Percentiles rank a stretch among this genome's conserved stretches.
These are phyloP conservation scores for Globisporangium middletonii DNA, from an alignment of 352 stramenopile species.

Conservation along the genomic window DNA sequence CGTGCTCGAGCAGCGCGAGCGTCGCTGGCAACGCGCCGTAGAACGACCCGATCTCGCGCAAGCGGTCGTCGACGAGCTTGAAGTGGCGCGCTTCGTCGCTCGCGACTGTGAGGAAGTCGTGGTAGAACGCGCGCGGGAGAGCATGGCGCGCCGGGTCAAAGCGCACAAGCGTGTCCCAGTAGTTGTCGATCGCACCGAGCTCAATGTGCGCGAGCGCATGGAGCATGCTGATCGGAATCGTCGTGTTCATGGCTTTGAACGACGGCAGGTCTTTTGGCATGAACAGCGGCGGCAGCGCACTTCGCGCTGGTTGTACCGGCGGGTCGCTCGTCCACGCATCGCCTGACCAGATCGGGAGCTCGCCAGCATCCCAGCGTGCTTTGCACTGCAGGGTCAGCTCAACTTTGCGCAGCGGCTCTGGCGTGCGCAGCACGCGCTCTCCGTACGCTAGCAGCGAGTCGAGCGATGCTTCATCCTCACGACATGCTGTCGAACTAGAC, in stretches of 20 bases:
- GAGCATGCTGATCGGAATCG: constrained; percentile 69
- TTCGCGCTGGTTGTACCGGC: constrained; percentile 43
- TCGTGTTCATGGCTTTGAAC: constrained; percentile 57
- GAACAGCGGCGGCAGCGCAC: constrained; percentile 36
- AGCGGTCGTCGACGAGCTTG: constrained; percentile 56
- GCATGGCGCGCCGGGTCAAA: constrained; percentile 52
- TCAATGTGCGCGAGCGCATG: constrained; percentile 85
- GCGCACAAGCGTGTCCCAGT: constrained; percentile 82
- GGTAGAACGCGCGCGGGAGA: constrained; percentile 57
- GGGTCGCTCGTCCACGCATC: constrained; percentile 29
- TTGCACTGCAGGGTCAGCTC: constrained; percentile 54
- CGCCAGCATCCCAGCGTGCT: constrained; percentile 28
- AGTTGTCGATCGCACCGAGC: constrained; percentile 83
- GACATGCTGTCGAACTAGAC: no score
- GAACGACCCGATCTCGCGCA: constrained; percentile 50
- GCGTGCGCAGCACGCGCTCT: constrained; percentile 41
- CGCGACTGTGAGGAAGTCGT: constrained; percentile 67
- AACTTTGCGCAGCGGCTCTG: constrained; percentile 55
- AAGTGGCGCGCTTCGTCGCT: constrained; percentile 81
- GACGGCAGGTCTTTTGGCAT: constrained; percentile 67
- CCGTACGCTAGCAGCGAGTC: constrained; percentile 64
- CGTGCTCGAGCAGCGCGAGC: constrained; percentile 60
- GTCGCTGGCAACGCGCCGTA: constrained; percentile 71
- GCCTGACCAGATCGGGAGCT: constrained; percentile 32
- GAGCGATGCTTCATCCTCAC: constrained; percentile 1